A percentile compares a stretch with the other conserved stretches of the same genome.
Conservation (phyloP, 768 basidiomycete genomes). For the Phlegmacium glaucopus region DNA sequence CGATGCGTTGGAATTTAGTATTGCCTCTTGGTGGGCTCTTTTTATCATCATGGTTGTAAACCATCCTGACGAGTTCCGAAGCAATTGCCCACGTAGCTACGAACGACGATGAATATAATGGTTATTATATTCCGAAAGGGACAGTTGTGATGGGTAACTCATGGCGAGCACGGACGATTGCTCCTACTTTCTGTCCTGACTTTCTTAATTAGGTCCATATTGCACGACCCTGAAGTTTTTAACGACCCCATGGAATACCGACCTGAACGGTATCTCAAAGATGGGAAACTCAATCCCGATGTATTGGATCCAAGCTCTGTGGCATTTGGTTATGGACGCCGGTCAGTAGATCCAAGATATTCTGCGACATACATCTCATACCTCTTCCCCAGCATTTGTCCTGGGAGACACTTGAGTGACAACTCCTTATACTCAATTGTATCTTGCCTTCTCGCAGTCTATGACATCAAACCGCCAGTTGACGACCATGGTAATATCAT, state of each 20-base stretch:
- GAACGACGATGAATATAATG: slow-evolving; percentile 37
- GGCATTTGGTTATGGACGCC: slow-evolving; percentile 31
- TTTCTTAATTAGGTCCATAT: slow-evolving; percentile 8
- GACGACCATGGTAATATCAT: slow-evolving; percentile 13
- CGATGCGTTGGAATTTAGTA: slow-evolving; percentile 13
- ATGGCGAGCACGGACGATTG: slow-evolving; percentile 14
- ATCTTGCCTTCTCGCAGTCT: slow-evolving; percentile 19
- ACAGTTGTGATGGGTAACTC: not conserved
- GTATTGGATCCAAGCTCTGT: slow-evolving; percentile 21
- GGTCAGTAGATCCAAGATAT: slow-evolving; percentile 14
- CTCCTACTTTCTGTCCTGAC: not conserved
- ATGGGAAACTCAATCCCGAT: slow-evolving; percentile 19
- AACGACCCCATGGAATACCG: no score
- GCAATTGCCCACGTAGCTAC: slow-evolving; percentile 26
- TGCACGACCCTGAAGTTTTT: slow-evolving; percentile 4
- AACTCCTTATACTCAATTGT: slow-evolving; percentile 18
- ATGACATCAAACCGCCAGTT: slow-evolving; percentile 15
- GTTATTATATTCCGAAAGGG: slow-evolving; percentile 36
- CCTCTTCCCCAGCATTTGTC: slow-evolving; percentile 17
- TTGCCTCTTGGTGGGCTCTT: slow-evolving; percentile 12
- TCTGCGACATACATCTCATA: not conserved
- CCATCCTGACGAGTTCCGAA: slow-evolving; percentile 1
- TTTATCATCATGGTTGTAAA: not conserved
- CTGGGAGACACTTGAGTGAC: slow-evolving; percentile 21
- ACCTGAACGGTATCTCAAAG: slow-evolving; percentile 11